Evolutionary conservation across 306 rosid genomes (phyloP).

Genomic region (Argentina anserina): DNA sequence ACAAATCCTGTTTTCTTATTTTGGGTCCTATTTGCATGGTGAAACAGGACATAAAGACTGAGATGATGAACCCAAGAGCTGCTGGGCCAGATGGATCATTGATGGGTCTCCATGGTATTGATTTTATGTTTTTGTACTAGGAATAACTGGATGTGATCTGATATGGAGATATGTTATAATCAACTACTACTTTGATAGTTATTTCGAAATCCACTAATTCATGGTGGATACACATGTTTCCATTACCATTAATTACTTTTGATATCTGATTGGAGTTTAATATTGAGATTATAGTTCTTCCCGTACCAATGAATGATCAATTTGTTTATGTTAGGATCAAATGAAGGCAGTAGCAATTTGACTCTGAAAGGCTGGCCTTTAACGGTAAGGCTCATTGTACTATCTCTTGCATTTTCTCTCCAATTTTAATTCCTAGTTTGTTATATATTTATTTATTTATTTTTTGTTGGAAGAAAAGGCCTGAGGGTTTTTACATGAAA

Average conservation of each 20-base stretch:
- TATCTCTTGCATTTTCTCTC: neutral
- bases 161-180: too few species aligned
- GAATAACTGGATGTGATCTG: neutral
- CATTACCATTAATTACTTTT: neutral
- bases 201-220: neutral
- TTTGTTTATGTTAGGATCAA: slow-evolving; percentile 44
- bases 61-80: slow-evolving; percentile 43
- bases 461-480: too few species aligned
- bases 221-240: neutral
- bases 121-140: slow-evolving; percentile 5
- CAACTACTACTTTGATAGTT: neutral
- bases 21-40: slow-evolving; percentile 24
- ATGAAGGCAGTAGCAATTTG: slow-evolving; percentile 54
- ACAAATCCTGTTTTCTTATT: slow-evolving; percentile 7
- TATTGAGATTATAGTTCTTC: slow-evolving; percentile 6
- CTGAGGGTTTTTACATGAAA: too few species aligned
- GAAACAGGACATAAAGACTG: slow-evolving; percentile 51
- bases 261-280: neutral
- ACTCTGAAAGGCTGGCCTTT: slow-evolving; percentile 74
- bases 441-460: neutral
- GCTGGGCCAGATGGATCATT: slow-evolving; percentile 41
- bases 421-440: neutral
- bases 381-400: slow-evolving; percentile 38
- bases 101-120: slow-evolving; percentile 41
- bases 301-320: slow-evolving; percentile 17